Conservation (phyloP, 2,329 filamentous ascomycete genomes). For the Elsinoe necatrix region DNA sequence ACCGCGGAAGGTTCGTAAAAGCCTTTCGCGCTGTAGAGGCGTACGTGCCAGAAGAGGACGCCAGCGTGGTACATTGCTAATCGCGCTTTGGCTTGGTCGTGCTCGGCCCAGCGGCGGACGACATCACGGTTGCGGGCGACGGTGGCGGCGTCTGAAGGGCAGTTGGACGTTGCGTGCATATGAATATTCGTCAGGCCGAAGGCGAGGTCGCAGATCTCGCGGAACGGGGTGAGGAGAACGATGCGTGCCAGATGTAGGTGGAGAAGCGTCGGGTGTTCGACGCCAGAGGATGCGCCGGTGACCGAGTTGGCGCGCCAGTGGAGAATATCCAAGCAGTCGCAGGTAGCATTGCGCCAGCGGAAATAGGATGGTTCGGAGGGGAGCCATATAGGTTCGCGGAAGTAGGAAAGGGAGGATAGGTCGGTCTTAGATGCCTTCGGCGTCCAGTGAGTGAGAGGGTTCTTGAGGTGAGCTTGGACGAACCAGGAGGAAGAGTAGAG, state of each 20-base stretch:
- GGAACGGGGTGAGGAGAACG: slow-evolving; percentile 43
- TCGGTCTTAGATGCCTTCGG: slow-evolving; percentile 21
- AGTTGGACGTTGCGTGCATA: slow-evolving; percentile 13
- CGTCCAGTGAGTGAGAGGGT: slow-evolving; percentile 36
- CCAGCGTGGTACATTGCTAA: slow-evolving; percentile 48
- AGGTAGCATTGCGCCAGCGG: slow-evolving; percentile 41
- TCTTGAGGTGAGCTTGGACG: slow-evolving; percentile 38
- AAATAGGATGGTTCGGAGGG: slow-evolving; percentile 41
- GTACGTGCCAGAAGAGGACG: slow-evolving; percentile 45
- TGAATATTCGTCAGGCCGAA: slow-evolving; percentile 26
- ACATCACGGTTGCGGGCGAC: slow-evolving; percentile 21
- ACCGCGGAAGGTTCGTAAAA: slow-evolving; percentile 58
- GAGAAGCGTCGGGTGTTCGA: slow-evolving; percentile 48
- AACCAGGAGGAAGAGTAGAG: slow-evolving; percentile 45
- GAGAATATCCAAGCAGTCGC: slow-evolving; percentile 46
- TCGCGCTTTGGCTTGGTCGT: slow-evolving; percentile 50
- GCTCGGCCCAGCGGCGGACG: slow-evolving; percentile 42
- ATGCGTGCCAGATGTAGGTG: slow-evolving; percentile 49
- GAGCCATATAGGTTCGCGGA: slow-evolving; percentile 33
- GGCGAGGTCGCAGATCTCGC: slow-evolving; percentile 39
- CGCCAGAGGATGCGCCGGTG: slow-evolving; percentile 41
- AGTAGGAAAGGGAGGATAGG: slow-evolving; percentile 16
- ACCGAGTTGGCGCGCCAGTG: slow-evolving; percentile 51
- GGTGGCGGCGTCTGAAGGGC: slow-evolving; percentile 9
- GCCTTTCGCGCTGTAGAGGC: slow-evolving; percentile 40